Percentiles rank a stretch among this genome's conserved stretches.
Evolutionary conservation across 2,329 filamentous ascomycete genomes (phyloP).

Genomic region (Seiridium unicorne): DNA sequence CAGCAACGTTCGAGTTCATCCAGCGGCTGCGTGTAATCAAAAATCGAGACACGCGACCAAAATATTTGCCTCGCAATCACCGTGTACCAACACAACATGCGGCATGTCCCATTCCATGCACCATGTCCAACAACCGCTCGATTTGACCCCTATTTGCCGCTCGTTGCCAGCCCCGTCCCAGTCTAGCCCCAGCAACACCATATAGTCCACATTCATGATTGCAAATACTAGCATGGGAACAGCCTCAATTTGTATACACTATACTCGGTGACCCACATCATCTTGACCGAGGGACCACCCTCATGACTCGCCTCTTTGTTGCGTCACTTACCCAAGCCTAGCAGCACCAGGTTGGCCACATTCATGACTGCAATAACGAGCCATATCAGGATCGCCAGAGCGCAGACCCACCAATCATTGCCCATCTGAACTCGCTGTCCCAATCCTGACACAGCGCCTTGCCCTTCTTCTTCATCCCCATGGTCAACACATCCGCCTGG

Average conservation of each 20-base stretch:
- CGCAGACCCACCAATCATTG: conserved; percentile 65
- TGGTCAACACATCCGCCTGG: background rate
- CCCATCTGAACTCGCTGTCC: conserved; percentile 58
- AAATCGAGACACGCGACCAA: background rate
- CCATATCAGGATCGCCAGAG: conserved; percentile 63
- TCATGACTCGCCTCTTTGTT: background rate
- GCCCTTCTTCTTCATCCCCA: conserved; percentile 6
- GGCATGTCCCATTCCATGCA: background rate
- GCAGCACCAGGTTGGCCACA: conserved; percentile 44
- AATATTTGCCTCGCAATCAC: background rate
- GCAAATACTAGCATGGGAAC: background rate
- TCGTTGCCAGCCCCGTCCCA: background rate
- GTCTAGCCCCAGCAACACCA: background rate
- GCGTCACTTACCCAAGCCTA: conserved; percentile 18
- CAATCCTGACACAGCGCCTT: conserved; percentile 13
- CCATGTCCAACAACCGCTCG: background rate
- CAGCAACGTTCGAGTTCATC: background rate
- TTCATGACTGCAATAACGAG: conserved; percentile 71
- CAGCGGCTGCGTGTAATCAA: background rate
- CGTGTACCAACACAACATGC: background rate
- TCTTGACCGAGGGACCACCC: background rate
- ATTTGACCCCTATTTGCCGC: background rate
- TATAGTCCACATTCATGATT: background rate
- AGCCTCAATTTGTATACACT: background rate
- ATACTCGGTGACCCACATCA: background rate